phyloP scores from a whole-genome alignment of 2,329 filamentous ascomycete genomes.

The Septoria petroselini region DNA sequence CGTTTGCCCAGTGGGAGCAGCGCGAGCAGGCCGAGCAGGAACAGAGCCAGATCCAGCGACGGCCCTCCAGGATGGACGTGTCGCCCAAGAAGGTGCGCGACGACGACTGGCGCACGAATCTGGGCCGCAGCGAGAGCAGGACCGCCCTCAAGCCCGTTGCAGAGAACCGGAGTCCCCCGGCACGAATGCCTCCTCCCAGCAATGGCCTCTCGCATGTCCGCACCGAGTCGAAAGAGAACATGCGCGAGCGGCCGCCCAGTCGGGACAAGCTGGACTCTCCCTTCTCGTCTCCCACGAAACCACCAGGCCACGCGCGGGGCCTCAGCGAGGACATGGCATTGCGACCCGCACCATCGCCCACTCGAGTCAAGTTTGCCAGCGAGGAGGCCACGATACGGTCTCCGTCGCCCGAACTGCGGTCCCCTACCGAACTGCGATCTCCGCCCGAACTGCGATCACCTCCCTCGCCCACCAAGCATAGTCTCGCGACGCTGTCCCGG shows the following conservation, averaged over 20 bases:
- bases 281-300: constrained; percentile 25
- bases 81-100: constrained; percentile 35
- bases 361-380: constrained; percentile 8
- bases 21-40: constrained; percentile 31
- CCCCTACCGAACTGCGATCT: too few relatives aligned
- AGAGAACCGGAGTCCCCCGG: constrained; percentile 31
- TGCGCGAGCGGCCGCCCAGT: constrained; percentile 24
- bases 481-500: constrained; percentile 37
- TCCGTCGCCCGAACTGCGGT: constrained; percentile 14
- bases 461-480: constrained; percentile 32
- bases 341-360: constrained; percentile 22
- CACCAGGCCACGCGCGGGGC: constrained; percentile 28
- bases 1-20: constrained; percentile 35
- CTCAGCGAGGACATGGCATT: constrained; percentile 29
- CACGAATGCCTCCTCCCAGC: constrained; percentile 6
- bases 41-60: constrained; percentile 19
- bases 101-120: constrained; percentile 34
- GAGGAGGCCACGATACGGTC: constrained; percentile 4
- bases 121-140: constrained; percentile 34
- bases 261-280: constrained; percentile 17
- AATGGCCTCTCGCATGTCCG: constrained; percentile 23
- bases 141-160: constrained; percentile 32
- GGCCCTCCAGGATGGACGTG: constrained; percentile 31
- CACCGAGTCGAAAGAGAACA: constrained; percentile 33
- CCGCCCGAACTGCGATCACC: constrained; percentile 23